Base-by-base conservation (phyloP, 148 eudicot genomes). In the Linanthus parryae region DNA sequence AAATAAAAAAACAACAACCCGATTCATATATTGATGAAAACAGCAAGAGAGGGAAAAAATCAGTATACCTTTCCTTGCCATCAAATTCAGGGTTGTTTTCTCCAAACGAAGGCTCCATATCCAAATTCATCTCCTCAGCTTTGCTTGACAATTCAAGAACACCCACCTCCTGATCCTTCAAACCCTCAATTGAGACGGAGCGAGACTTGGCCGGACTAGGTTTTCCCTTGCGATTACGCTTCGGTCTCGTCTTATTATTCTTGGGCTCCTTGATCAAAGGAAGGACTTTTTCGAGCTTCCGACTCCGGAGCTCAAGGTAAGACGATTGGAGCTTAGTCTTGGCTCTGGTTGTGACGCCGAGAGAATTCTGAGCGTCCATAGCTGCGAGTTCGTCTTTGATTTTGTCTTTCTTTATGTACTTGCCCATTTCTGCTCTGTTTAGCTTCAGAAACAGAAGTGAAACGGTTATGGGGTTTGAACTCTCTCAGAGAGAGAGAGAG, bases 261-360 rank as follows among this genome's bases (percentile, higher is more conserved):
- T 35, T 23, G 4, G 14, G 56, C 37, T 51, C 48, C 33, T 18
- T 37, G 38, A 14, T 63, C 35, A 67, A 53, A 7, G 66, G 72
- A 21, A 82, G 80, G 28, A 27, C 12, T 50, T 89, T 89, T 56
- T 79, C 75, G 19, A 89, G 84, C 19, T 90, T 64, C 12, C 97
- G 71, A 18, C 57, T 78, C 0, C 96, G 77, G 6, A 88, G 85
- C 61, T 88, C 81, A 36, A 88, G 96, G 31, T 88, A 83, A 54
- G 69, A 76, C 0, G 62, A 35, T 26, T 58, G 65, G 19, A 57
- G 79, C 12, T 60, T 62, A 66, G 95, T 82, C 63, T 65, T 73
- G 61, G 97, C 95, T 21, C 97, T 45, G 10, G 97, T 89, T 16
- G 81, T 78, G 15, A 90, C 95, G 18, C 97, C 97, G 14, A 78